phyloP scores from a whole-genome alignment of 148 eudicot genomes.

The Rhododendron molle region DNA sequence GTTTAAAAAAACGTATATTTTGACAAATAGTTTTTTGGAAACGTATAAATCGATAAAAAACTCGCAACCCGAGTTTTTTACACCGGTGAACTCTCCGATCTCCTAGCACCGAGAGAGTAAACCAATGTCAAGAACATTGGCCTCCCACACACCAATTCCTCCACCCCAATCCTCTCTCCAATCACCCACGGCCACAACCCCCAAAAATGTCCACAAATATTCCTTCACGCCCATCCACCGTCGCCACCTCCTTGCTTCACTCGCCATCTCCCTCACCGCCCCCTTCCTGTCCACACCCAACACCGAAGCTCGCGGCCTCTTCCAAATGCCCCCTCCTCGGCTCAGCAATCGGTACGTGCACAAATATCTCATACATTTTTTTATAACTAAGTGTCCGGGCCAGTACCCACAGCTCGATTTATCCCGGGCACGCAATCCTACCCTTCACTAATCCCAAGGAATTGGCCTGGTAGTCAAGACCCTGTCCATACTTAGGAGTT shows the following conservation, averaged over 20 bases:
- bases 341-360: constrained; percentile 65
- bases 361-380: neutral
- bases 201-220: constrained; percentile 5
- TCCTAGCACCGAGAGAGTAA: neutral
- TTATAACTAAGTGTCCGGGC: neutral
- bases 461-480: neutral
- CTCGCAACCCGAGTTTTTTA: neutral
- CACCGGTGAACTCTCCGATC: neutral
- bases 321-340: constrained; percentile 93
- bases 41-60: too few relatives aligned
- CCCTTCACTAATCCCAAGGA: too few relatives aligned
- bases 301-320: constrained; percentile 78
- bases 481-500: too few relatives aligned
- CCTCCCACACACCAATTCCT: constrained; percentile 13
- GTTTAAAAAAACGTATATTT: too few relatives aligned
- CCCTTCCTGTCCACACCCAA: constrained; percentile 38
- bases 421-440: neutral
- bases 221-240: constrained; percentile 31
- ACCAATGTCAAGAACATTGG: constrained; percentile 11
- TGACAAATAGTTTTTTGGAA: too few relatives aligned
- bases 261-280: constrained; percentile 44
- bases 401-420: neutral
- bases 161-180: constrained; percentile 2
- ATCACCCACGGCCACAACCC: constrained; percentile 11
- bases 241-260: constrained; percentile 53